Evolutionary conservation across 2,329 filamentous ascomycete genomes (phyloP), one percentile per base, ranked within the genome.

Genomic region (Diplodia sapinea): DNA sequence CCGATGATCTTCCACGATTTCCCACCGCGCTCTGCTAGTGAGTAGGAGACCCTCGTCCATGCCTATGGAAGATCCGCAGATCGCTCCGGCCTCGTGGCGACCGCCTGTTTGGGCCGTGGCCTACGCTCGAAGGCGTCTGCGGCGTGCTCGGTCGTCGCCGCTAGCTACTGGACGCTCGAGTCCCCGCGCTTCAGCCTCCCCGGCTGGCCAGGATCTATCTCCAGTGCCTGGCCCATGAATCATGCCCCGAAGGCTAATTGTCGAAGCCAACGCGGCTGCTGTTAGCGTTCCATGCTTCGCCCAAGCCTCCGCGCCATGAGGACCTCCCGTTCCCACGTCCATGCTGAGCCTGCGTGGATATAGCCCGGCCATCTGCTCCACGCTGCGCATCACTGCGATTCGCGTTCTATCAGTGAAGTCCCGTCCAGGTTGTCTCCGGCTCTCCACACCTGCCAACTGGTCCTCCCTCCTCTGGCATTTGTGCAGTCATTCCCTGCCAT

Each of bases 181-280:
- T 63, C 43, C 47, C 59, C 59, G 59, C 59, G 43, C 59, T 36
- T 63, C 59, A 63, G 59, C 59, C 59, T 63, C 59, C 59, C 59
- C 43, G 12, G 6, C 26, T 15, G 17, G 12, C 54, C 54, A 38
- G 54, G 31, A 47, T 63, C n/a, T 3, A 13, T 51, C 47, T 3
- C 31, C 59, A 63, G 59, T 49, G 59, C 59, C 43, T 51, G 43
- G 20, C 13, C 47, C 59, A 63, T 63, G 59, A 63, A 50, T 63
- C 59, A 52, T 63, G 47, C 29, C 47, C 31, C 29, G 13, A 63
- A 63, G 33, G 59, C 59, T 51, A 63, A 63, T 51, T 51, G 17
- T 38, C 20, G 31, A 36, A 36, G 59, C 47, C 59, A 63, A 38
- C 59, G 59, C 59, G 59, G 59, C 47, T 63, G 59, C 43, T 63